Base-by-base conservation (phyloP, 1,284 basidiomycete species). In the Heterobasidion parviporum region DNA sequence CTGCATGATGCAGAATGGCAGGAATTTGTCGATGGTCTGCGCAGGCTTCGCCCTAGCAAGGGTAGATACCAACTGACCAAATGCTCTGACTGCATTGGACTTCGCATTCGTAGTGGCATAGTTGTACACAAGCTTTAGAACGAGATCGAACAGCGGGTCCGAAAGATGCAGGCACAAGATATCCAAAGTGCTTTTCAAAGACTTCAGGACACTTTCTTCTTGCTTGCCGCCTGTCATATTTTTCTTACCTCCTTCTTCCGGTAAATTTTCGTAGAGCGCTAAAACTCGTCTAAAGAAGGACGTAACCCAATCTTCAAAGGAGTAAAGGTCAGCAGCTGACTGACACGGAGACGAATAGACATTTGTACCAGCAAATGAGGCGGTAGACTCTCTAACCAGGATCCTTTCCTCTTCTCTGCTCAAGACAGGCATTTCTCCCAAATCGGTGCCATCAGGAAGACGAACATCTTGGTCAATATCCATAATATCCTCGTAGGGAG, bases 191-290 rank as follows among this genome's bases (percentile, higher is more conserved):
- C 80, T 81, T 73, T 91, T 90, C 67, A 95, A 79, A 33, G 90
- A 85, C 64, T 87, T 90, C 57, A 94, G 79, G 52, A 94, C 86
- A 51, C 73, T 78, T 63, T 96, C 92, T 72, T 95, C 93, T 64
- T 84, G 79, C 70, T 92, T 93, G 36, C 92, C 93, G 41, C 92
- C 92, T 1, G 87, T 90, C 8, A 80, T 86, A 61, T 91, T 86
- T 71, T 78, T 82, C 69, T 82, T 81, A 10, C 89, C 90, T 12
- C 92, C 92, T 70, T 95, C 94, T 66, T 99, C 95, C 0, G 97
- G 96, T 6, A 99, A 76, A 65, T 96, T 93, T 71, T 95, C 92
- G 65, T 92, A 96, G 5, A 99, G 73, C 0, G 89, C 82, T 51
- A 99, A 77, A 38, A 98, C 86, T 8, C 93, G 82, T 7, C 89